Conservation (phyloP, 139 green algal species). For the Deuterostichococcus epilithicus region DNA sequence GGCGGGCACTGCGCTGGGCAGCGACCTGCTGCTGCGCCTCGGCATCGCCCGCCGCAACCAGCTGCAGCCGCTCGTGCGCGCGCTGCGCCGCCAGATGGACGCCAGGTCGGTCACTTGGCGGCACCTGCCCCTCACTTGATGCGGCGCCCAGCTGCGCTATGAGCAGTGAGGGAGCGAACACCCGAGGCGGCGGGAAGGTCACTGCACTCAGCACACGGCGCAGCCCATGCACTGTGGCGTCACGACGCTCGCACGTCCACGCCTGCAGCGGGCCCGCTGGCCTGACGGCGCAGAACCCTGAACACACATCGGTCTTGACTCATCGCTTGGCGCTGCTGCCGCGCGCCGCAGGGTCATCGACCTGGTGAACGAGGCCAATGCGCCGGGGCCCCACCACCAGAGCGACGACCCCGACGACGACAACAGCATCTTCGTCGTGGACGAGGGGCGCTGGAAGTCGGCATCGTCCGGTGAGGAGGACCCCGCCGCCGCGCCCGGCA, state of each 20-base stretch:
- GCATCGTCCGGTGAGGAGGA: neutral
- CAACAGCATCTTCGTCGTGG: neutral
- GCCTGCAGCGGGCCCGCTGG: too few species aligned
- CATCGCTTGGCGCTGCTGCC: too few species aligned
- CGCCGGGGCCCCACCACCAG: neutral
- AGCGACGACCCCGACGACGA: neutral
- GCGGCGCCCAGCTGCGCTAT: too few species aligned
- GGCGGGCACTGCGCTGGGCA: conserved; percentile 63
- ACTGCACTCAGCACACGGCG: too few species aligned
- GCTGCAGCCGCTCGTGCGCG: conserved; percentile 22
- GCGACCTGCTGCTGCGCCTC: conserved; percentile 44
- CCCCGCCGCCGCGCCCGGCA: neutral
- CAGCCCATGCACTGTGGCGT: too few species aligned
- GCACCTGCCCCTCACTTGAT: too few species aligned
- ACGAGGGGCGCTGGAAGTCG: neutral
- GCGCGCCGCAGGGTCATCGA: neutral
- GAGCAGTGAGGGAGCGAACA: too few species aligned
- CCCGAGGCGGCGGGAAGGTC: too few species aligned
- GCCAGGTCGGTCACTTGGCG: neutral
- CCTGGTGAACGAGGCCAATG: conserved; percentile 1
- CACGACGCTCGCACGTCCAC: too few species aligned
- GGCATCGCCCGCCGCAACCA: conserved; percentile 13
- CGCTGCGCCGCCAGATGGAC: conserved; percentile 35
- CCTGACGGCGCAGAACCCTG: neutral
- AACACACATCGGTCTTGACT: too few species aligned